Conservation (phyloP, 2,329 filamentous ascomycete species). For the Volutella citrinella region DNA sequence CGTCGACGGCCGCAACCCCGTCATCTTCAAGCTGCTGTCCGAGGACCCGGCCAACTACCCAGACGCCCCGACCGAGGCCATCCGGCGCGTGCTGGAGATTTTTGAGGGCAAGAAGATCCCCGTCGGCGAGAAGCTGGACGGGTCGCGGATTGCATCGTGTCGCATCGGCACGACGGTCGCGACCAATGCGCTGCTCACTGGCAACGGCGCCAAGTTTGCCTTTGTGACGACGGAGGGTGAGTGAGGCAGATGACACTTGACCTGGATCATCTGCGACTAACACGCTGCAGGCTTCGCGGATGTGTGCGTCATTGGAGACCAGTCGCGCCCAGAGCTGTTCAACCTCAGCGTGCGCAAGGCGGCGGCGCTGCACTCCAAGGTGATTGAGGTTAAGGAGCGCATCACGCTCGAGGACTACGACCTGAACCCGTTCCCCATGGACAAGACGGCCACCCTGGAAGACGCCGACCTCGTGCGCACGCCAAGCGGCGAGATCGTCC, state of each 20-base stretch:
- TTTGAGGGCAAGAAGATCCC: conserved; percentile 53
- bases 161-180: conserved; percentile 75
- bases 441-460: conserved; percentile 41
- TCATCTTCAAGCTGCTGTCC: conserved; percentile 72
- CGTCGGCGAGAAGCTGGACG: conserved; percentile 28
- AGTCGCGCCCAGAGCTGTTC: conserved; percentile 69
- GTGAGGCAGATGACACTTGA: not conserved
- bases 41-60: conserved; percentile 70
- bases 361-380: conserved; percentile 63
- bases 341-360: conserved; percentile 66
- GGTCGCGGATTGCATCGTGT: conserved; percentile 56
- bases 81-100: conserved; percentile 63
- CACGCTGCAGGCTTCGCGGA: conserved; percentile 53
- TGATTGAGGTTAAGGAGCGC: conserved; percentile 69
- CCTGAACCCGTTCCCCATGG: conserved; percentile 53
- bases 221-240: conserved; percentile 61
- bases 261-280: not conserved
- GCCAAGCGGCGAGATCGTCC: conserved; percentile 62
- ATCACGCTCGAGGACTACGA: conserved; percentile 73
- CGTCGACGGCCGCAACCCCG: conserved; percentile 62
- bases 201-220: conserved; percentile 69
- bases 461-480: conserved; percentile 37
- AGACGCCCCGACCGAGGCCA: conserved; percentile 69
- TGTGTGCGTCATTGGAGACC: conserved; percentile 70
- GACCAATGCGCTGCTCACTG: conserved; percentile 70